Base-by-base conservation (phyloP, 169 alveolate genomes). In the Eimeria zaria region DNA sequence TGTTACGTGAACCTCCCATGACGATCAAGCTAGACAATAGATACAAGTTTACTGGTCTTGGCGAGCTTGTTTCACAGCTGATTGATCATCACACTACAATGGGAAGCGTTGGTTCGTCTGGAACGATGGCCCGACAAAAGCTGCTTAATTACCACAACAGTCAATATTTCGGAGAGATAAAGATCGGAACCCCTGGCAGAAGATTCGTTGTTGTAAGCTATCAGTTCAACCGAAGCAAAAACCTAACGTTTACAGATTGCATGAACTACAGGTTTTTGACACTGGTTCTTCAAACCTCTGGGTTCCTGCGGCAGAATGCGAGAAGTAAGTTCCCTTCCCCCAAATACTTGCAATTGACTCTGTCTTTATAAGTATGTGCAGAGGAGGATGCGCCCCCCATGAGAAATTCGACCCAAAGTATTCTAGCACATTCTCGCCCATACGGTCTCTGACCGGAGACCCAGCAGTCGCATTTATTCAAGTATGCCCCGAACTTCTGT, bases 281-380 rank as follows among this genome's bases (percentile, higher is more conserved):
- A 98, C 99, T 27, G 99, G 99, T 5, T 98, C 99, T 48, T 98
- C 99, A 91, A 98, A 98, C 89, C 97, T 98, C 9, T 98, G 99
- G 98, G 96, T 98, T 12, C 99, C 99, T 7, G 98, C 99, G 33
- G 97, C 96, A 51, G 97, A 97, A 92, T 98, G 99, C 95, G 88
- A 95, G 58, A 67, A 88, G 97, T 95, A 51, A 41, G 76, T 36
- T 1, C 27, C 22, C 1, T 11, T 20, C 48, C 20, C 44, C 1
- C 30, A 60, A 11, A 41, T 22, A 8, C 5, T 16, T 62, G 48
- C 2, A 6, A 64, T 44, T 48, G 51, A n/a, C 22, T 48, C 30
- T 11, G 24, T n/a, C 22, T 11, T 67, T 3, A 39, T 83, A 14
- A 39, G 58, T 30, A 64, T 60, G 24, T 48, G 55, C 97, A 97